Conservation (phyloP, 2,329 filamentous ascomycete genomes). For the Calonectria pseudoturangicola region DNA sequence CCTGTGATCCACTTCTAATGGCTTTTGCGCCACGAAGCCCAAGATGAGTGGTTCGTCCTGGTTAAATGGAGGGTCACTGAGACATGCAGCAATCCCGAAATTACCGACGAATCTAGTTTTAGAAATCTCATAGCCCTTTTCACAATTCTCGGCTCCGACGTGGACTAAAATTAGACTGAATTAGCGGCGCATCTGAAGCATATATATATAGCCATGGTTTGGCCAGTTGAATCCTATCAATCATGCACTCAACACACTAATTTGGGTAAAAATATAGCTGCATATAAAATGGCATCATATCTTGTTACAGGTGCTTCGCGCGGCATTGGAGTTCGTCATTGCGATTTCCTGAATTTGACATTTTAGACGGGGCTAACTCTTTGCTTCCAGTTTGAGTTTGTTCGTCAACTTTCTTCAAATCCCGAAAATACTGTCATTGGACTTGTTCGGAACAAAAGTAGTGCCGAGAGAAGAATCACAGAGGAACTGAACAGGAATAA, state of each 20-base stretch:
- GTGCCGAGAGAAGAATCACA: constrained; percentile 61
- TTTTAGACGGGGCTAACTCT: neutral
- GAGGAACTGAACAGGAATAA: constrained; percentile 53
- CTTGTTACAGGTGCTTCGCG: constrained; percentile 41
- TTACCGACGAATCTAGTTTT: too few species aligned
- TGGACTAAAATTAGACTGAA: neutral
- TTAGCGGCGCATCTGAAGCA: neutral
- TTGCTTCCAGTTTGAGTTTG: constrained; percentile 54
- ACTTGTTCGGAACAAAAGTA: constrained; percentile 64
- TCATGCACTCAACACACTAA: neutral
- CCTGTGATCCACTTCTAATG: neutral
- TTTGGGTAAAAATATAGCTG: neutral
- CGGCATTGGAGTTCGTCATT: constrained; percentile 36
- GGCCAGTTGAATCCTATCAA: neutral
- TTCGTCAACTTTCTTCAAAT: constrained; percentile 65
- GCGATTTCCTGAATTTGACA: neutral
- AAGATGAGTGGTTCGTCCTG: neutral
- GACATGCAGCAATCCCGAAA: neutral
- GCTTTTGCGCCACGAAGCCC: neutral
- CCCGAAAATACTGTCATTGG: constrained; percentile 64
- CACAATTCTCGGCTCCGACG: neutral
- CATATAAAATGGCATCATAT: constrained; percentile 38
- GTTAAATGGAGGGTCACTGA: neutral
- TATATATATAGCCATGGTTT: neutral
- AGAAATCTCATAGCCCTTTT: neutral